Conservation (phyloP, 2,329 filamentous ascomycete genomes). For the Aspergillus novofumigatus region DNA sequence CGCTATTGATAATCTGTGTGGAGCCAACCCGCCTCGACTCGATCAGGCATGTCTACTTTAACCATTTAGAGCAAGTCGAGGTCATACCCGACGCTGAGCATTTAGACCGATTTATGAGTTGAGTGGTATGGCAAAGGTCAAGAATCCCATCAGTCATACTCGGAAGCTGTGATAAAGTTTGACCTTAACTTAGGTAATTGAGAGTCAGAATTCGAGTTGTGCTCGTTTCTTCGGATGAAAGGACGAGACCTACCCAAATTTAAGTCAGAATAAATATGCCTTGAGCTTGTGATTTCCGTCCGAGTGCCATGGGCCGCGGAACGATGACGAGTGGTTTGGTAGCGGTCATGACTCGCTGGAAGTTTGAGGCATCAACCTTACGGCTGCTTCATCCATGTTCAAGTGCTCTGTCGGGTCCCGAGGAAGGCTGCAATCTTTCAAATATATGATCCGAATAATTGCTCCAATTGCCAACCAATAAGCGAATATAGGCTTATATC, state of each 20-base stretch:
- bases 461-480: no score
- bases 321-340: neutral
- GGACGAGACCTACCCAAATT: neutral
- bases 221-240: neutral
- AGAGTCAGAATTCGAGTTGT: neutral
- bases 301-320: neutral
- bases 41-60: no score
- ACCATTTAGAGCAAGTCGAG: no score
- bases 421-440: neutral
- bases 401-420: neutral
- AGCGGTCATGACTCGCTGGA: neutral
- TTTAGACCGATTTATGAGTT: no score
- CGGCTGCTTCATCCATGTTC: neutral
- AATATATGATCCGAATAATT: neutral
- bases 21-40: no score
- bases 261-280: neutral
- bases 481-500: neutral
- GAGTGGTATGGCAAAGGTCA: neutral
- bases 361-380: neutral
- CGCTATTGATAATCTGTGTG: neutral
- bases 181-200: neutral
- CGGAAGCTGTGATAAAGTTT: neutral
- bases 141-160: neutral
- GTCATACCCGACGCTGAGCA: no score
- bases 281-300: no score